phyloP scores from a whole-genome alignment of 2,329 filamentous ascomycete species.

The Alternaria sp. region DNA sequence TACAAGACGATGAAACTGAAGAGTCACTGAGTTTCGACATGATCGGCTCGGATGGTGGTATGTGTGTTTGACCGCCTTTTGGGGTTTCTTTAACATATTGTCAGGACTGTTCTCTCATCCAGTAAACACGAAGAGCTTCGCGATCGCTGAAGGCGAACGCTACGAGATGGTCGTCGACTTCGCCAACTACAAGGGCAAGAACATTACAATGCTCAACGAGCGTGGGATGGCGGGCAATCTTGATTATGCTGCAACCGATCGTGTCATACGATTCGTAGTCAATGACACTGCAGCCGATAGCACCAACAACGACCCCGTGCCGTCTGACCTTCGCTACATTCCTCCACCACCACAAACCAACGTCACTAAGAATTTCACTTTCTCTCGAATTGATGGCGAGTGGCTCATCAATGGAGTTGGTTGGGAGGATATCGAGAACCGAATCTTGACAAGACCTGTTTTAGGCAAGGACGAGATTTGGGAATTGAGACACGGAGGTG shows the following conservation, averaged over 20 bases:
- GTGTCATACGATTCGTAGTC: conserved; percentile 56
- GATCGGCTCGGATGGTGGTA: conserved; percentile 62
- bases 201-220: conserved; percentile 57
- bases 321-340: conserved; percentile 36
- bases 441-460: conserved; percentile 41
- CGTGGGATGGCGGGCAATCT: conserved; percentile 55
- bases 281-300: conserved; percentile 37
- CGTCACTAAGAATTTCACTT: conserved; percentile 39
- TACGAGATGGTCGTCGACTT: conserved; percentile 69
- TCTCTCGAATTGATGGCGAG: conserved; percentile 36
- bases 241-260: conserved; percentile 59
- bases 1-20: conserved; percentile 44
- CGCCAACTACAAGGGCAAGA: conserved; percentile 57
- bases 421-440: conserved; percentile 44
- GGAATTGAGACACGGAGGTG: conserved; percentile 56
- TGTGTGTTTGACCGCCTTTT: neutral
- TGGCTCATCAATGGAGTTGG: conserved; percentile 49
- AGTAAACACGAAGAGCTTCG: conserved; percentile 53
- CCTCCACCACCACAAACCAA: conserved; percentile 30
- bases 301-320: conserved; percentile 39
- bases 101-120: conserved; percentile 58
- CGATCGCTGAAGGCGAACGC: conserved; percentile 64
- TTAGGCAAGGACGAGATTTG: conserved; percentile 49
- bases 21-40: conserved; percentile 59
- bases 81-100: neutral